Evolutionary conservation across 148 eudicot genomes (phyloP).

Genomic region (Selenicereus undatus): DNA sequence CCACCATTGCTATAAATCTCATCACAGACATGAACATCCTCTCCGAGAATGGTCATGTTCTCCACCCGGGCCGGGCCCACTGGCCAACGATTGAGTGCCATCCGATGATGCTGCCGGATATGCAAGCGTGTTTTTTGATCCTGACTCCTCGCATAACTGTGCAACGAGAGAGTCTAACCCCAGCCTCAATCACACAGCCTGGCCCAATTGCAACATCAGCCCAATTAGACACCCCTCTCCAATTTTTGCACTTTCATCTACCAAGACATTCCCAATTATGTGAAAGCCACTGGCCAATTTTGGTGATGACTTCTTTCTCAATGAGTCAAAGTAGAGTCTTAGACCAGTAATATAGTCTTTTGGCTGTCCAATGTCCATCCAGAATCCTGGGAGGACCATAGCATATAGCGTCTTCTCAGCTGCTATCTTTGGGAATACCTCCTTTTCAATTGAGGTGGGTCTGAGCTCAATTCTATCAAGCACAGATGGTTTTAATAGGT

Average conservation of each 20-base stretch:
- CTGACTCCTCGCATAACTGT: constrained; percentile 89
- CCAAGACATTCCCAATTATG: constrained; percentile 73
- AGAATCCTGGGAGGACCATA: constrained; percentile 83
- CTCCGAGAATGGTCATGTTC: constrained; percentile 88
- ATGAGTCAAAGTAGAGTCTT: constrained; percentile 74
- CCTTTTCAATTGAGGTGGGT: constrained; percentile 59
- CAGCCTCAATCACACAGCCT: constrained; percentile 81
- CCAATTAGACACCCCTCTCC: constrained; percentile 98
- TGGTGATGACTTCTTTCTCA: constrained; percentile 55
- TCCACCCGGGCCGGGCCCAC: constrained; percentile 83
- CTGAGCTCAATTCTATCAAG: constrained; percentile 47
- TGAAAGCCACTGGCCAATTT: constrained; percentile 60
- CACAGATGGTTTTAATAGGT: constrained; percentile 78
- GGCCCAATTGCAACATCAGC: constrained; percentile 91
- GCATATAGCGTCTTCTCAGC: constrained; percentile 44
- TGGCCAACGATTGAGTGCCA: constrained; percentile 95
- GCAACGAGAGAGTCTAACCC: constrained; percentile 87
- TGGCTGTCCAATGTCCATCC: constrained; percentile 99
- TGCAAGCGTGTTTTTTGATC: constrained; percentile 75
- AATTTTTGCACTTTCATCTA: constrained; percentile 71
- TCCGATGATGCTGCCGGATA: constrained; percentile 76
- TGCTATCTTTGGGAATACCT: constrained; percentile 47
- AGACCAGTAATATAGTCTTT: constrained; percentile 86
- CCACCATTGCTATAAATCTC: constrained; percentile 88
- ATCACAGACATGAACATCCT: constrained; percentile 83